Evolutionary conservation across 2,329 filamentous ascomycete species (phyloP), one percentile per base, ranked within the genome.

Genomic region (Beauveria asiatica): DNA sequence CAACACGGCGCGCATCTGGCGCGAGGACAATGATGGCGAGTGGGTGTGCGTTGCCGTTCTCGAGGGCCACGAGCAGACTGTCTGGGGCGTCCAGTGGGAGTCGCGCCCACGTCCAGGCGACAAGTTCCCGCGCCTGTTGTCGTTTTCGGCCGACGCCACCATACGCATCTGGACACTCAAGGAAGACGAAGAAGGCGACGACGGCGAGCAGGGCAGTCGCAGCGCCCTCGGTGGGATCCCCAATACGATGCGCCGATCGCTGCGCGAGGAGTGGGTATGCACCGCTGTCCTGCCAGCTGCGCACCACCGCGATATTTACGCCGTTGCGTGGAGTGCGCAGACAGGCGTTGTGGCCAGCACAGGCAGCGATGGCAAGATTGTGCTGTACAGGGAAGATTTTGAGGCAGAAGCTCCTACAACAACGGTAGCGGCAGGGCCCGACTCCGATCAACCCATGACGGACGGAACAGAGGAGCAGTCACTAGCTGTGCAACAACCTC

Each of bases 11-110:
- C 78, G 93, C 61, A 75, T 97, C 61, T 97, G 93, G 86, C 83
- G 89, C 51, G 92, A 96, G 76, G 93, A 97, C 73, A 81, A 84
- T 41, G 93, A 97, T 69, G 82, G 81, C 39, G 93, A 97, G 71
- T 99, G 94, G 94, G 88, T 88, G 11, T 96, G 93, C 69, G 89
- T 96, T 30, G 83, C 88, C 10, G 83, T 92, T 50, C 78, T 97
- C 27, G 84, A 88, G 66, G 92, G 89, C 1, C 93, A 97, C 70
- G 77, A 76, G 30, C 89, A 88, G 2, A 99, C 94, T 2, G 92
- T 97, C 11, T 99, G 94, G 94, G 89, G 85, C 65, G 71, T 97
- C 16, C 86, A 92, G 74, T 92, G 80, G 83, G 89, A 83, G 78
- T 75, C 70, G 5, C 72, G 68, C 33, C 74, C 75, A 10, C 68